Percentiles rank a stretch among this genome's conserved stretches.
These are phyloP conservation scores for Alternaria ventricosa DNA, from an alignment of 2,329 filamentous ascomycete species.

Conservation along the genomic window DNA sequence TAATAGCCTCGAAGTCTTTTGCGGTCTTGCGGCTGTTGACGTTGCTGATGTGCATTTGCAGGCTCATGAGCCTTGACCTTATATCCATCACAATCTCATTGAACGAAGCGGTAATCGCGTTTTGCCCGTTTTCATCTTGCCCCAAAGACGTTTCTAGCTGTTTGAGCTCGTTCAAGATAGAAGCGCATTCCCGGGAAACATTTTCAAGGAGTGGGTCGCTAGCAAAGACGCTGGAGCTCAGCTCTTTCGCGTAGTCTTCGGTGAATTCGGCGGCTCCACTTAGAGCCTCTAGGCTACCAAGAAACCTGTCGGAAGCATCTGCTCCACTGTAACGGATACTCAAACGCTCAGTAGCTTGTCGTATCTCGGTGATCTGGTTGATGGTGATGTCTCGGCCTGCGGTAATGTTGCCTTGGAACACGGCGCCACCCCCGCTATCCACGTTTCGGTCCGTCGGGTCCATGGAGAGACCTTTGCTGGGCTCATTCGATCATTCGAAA, in stretches of 20 bases:
- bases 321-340: not conserved
- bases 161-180: not conserved
- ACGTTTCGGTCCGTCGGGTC: not conserved
- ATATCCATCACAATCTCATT: not conserved
- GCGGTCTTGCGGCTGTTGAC: not conserved
- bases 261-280: not conserved
- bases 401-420: not conserved
- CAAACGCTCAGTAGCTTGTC: not conserved
- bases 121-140: not conserved
- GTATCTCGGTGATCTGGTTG: not conserved
- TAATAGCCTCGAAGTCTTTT: not conserved
- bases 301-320: not conserved
- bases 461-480: no score
- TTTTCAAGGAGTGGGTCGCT: not conserved
- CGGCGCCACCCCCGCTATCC: not conserved
- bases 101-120: not conserved
- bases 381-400: not conserved
- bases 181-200: not conserved
- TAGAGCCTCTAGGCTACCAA: not conserved
- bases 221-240: not conserved
- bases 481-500: no score
- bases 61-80: not conserved
- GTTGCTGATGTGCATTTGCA: not conserved
- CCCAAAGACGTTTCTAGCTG: rapidly evolving
- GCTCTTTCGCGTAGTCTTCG: not conserved